Percentiles rank a stretch among this genome's conserved stretches.
phyloP scores from a whole-genome alignment of 1,139 yeast genomes.

The Pichia sp. region DNA sequence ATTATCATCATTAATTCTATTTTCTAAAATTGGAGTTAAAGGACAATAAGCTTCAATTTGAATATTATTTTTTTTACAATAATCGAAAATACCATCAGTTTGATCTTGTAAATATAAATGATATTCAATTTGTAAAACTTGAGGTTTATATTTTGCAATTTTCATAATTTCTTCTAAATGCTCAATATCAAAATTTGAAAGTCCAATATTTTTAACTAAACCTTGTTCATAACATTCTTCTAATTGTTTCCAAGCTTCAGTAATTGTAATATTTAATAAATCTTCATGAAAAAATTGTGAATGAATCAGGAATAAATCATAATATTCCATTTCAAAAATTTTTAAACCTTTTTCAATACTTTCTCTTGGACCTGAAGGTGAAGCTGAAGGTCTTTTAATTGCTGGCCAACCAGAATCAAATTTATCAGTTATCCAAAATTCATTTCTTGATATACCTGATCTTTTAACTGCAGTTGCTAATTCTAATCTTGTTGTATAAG shows the following conservation, averaged over 20 bases:
- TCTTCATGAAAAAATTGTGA: conserved; percentile 35
- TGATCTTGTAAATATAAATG: conserved; percentile 65
- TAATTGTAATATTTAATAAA: conserved; percentile 33
- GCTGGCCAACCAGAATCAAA: conserved; percentile 34
- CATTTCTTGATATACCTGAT: conserved; percentile 41
- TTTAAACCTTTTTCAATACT: conserved; percentile 35
- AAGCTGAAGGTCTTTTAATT: conserved; percentile 25
- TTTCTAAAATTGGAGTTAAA: conserved; percentile 40
- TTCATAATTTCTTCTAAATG: conserved; percentile 34
- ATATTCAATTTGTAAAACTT: conserved; percentile 67
- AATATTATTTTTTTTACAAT: conserved; percentile 37
- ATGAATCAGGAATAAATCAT: conserved; percentile 48
- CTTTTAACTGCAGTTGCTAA: conserved; percentile 44
- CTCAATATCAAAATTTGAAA: conserved; percentile 41
- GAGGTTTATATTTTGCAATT: conserved; percentile 47
- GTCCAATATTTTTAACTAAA: conserved; percentile 37
- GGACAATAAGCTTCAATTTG: conserved; percentile 50
- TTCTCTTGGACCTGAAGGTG: conserved; percentile 27
- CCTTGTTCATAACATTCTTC: conserved; percentile 32
- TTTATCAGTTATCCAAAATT: conserved; percentile 53
- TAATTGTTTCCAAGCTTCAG: conserved; percentile 33
- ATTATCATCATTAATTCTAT: conserved; percentile 20
- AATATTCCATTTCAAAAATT: conserved; percentile 35
- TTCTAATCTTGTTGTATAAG: conserved; percentile 52
- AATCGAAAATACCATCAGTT: conserved; percentile 51